Evolutionary conservation across 2,329 filamentous ascomycete genomes (phyloP).

Genomic region (Neospermospora avenae): DNA sequence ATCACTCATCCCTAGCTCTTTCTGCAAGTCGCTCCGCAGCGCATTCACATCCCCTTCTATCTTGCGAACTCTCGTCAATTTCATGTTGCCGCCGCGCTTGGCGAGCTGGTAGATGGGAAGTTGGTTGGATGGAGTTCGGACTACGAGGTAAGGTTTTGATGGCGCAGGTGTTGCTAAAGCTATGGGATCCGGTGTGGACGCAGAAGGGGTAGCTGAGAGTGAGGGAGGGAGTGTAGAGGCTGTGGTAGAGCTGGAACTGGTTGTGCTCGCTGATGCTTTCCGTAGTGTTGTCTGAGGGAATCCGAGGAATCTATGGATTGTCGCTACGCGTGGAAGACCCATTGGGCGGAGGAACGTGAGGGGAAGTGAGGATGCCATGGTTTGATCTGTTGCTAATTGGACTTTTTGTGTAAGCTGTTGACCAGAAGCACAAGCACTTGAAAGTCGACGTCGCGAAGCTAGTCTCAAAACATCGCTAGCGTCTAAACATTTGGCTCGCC

Average conservation of each 20-base stretch:
- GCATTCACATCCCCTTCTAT: conserved; percentile 68
- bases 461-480: conserved; percentile 7
- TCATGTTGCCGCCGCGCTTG: conserved; percentile 73
- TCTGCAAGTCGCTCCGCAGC: conserved; percentile 61
- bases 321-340: conserved; percentile 30
- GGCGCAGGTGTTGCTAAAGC: background rate
- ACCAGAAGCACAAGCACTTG: background rate
- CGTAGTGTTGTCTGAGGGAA: conserved; percentile 10
- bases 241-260: conserved; percentile 4
- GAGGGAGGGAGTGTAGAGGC: conserved; percentile 11
- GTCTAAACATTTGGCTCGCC: conserved; percentile 5
- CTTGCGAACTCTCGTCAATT: conserved; percentile 73
- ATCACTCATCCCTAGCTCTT: conserved; percentile 52
- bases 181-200: conserved; percentile 3
- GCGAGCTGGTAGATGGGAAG: conserved; percentile 72
- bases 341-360: conserved; percentile 35
- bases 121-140: conserved; percentile 66
- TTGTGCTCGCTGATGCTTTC: conserved; percentile 3
- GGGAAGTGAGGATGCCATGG: conserved; percentile 21
- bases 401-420: background rate
- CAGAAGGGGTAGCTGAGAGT: conserved; percentile 10
- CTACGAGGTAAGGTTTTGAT: conserved; percentile 49
- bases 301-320: conserved; percentile 30
- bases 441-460: conserved; percentile 8
- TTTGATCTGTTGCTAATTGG: background rate